A percentile compares a stretch with the other conserved stretches of the same genome.
phyloP scores from a whole-genome alignment of 352 stramenopile genomes.

The Pythium brachiatum region DNA sequence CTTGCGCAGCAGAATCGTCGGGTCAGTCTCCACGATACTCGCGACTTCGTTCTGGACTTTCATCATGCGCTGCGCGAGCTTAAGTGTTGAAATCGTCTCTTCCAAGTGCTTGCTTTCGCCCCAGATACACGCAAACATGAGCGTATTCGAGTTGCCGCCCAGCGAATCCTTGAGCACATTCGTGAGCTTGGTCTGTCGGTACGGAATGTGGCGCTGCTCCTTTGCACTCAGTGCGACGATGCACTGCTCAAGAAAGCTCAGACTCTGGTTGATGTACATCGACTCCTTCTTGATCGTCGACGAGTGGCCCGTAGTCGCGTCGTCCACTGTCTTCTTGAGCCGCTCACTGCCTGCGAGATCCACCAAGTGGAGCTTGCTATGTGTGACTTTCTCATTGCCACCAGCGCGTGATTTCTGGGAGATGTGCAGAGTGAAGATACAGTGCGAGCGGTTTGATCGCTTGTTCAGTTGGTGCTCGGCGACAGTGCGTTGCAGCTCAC shows the following conservation, averaged over 20 bases:
- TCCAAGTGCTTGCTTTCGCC: slow-evolving; percentile 90
- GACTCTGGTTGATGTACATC: slow-evolving; percentile 97
- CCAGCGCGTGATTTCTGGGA: slow-evolving; percentile 81
- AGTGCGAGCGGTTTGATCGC: slow-evolving; percentile 92
- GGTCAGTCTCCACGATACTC: slow-evolving; percentile 86
- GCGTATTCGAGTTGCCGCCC: slow-evolving; percentile 94
- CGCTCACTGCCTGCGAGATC: slow-evolving; percentile 94
- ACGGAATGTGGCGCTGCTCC: slow-evolving; percentile 85
- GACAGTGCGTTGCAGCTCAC: slow-evolving; percentile 91
- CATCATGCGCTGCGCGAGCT: slow-evolving; percentile 93
- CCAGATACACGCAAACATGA: slow-evolving; percentile 95
- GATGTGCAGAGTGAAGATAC: slow-evolving; percentile 92
- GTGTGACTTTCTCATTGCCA: slow-evolving; percentile 68
- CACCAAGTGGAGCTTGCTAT: slow-evolving; percentile 93
- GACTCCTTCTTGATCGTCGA: slow-evolving; percentile 94
- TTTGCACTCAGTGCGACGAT: slow-evolving; percentile 86
- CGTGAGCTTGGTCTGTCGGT: slow-evolving; percentile 95
- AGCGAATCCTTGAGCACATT: slow-evolving; percentile 92
- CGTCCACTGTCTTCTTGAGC: slow-evolving; percentile 91
- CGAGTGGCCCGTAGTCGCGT: slow-evolving; percentile 28
- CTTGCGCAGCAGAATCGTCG: slow-evolving; percentile 79
- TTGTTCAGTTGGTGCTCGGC: slow-evolving; percentile 93
- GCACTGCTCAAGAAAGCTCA: slow-evolving; percentile 95
- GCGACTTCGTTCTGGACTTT: slow-evolving; percentile 89
- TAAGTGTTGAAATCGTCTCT: slow-evolving; percentile 92